A percentile compares a stretch with the other conserved stretches of the same genome.
Conservation (phyloP, 768 basidiomycete genomes). For the Gelatoporia subvermispora region DNA sequence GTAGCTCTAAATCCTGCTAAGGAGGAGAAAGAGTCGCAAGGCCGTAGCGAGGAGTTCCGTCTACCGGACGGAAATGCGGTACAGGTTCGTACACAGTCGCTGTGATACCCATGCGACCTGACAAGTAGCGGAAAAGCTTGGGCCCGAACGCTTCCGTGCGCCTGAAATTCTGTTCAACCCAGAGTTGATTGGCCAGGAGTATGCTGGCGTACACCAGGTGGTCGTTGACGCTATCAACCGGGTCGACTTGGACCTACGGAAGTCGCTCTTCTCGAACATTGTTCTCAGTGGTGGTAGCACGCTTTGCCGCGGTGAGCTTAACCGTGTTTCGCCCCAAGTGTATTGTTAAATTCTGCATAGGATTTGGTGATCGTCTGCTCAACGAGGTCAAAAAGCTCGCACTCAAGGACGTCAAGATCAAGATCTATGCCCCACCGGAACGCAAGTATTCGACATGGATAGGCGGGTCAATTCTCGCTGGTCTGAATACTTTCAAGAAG, state of each 20-base stretch:
- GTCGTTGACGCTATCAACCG: slow-evolving; percentile 97
- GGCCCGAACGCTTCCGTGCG: slow-evolving; percentile 91
- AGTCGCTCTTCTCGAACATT: slow-evolving; percentile 93
- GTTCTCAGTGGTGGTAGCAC: slow-evolving; percentile 97
- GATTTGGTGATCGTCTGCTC: slow-evolving; percentile 93
- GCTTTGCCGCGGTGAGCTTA: slow-evolving; percentile 73
- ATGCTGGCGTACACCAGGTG: slow-evolving; percentile 95
- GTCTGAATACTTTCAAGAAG: slow-evolving; percentile 97
- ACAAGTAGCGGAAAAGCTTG: slow-evolving; percentile 53
- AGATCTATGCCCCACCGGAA: slow-evolving; percentile 99
- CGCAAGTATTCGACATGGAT: slow-evolving; percentile 98
- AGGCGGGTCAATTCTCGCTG: slow-evolving; percentile 94
- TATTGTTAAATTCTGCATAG: slow-evolving; percentile 32
- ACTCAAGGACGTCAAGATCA: slow-evolving; percentile 95
- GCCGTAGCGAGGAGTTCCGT: slow-evolving; percentile 81
- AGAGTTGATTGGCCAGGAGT: slow-evolving; percentile 92
- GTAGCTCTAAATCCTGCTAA: slow-evolving; percentile 88
- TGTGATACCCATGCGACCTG: slow-evolving; percentile 1
- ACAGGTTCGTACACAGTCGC: slow-evolving; percentile 48
- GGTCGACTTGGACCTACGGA: slow-evolving; percentile 93
- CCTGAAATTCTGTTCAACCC: slow-evolving; percentile 98
- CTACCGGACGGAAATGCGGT: slow-evolving; percentile 94
- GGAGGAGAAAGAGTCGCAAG: slow-evolving; percentile 86
- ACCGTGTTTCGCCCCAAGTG: slow-evolving; percentile 15
- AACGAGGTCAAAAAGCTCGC: slow-evolving; percentile 97